These are phyloP conservation scores for Brassica cretica DNA, from an alignment of 345 rosid species.

Conservation along the genomic window DNA sequence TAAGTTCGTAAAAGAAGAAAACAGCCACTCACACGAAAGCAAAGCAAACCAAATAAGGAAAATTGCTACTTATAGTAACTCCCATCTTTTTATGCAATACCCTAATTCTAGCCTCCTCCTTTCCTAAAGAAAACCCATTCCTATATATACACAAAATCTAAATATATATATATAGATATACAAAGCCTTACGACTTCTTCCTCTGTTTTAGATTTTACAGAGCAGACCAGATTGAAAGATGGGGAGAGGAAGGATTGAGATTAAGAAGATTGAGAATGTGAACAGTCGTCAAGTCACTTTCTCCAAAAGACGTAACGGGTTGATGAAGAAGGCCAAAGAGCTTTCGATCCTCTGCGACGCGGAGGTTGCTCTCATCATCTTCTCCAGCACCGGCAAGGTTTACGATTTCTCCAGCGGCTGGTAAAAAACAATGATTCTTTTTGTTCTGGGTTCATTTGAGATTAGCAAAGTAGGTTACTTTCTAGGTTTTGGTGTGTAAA, in stretches of 20 bases:
- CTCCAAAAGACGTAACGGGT: conserved; percentile 83
- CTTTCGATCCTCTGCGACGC: conserved; percentile 89
- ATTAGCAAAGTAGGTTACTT: not conserved
- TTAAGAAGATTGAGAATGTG: conserved; percentile 89
- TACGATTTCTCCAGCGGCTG: conserved; percentile 76
- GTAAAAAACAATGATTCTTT: conserved; percentile 35
- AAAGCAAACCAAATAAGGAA: conserved; percentile 43
- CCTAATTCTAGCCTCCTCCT: conserved; percentile 39
- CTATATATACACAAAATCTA: conserved; percentile 7
- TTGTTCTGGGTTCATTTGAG: not conserved
- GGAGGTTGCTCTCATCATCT: conserved; percentile 88
- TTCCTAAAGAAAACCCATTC: conserved; percentile 27
- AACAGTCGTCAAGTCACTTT: conserved; percentile 97
- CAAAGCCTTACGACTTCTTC: not conserved
- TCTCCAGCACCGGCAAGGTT: conserved; percentile 86
- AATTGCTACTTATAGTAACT: conserved; percentile 42
- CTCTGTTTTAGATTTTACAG: conserved; percentile 13
- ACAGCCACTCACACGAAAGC: conserved; percentile 33
- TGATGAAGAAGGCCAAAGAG: conserved; percentile 86
- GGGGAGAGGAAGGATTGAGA: conserved; percentile 96
- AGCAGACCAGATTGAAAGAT: conserved; percentile 35
- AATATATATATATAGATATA: conserved; percentile 4
- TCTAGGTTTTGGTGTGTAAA: not conserved
- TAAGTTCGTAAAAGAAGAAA: conserved; percentile 34
- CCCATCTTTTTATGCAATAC: conserved; percentile 24